Percentiles rank a stretch among this genome's conserved stretches.
Evolutionary conservation across 2,329 filamentous ascomycete genomes (phyloP).

Genomic region (Chaetomiaceae sp.): DNA sequence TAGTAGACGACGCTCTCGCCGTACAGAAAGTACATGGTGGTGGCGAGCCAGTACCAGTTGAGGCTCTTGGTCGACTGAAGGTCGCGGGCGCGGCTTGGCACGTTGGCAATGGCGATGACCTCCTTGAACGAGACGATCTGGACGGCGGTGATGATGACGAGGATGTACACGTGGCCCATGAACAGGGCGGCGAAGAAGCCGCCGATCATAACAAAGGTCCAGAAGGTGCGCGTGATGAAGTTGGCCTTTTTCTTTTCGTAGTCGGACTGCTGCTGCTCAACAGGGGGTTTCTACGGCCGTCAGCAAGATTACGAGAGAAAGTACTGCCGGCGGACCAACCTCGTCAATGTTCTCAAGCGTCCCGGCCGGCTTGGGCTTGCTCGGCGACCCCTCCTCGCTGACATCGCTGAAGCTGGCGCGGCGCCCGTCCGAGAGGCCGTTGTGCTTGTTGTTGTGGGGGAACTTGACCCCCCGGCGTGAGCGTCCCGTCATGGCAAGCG

Average conservation of each 20-base stretch:
- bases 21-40: constrained; percentile 98
- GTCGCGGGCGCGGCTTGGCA: constrained; percentile 85
- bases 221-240: constrained; percentile 94
- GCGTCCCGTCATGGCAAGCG: constrained; percentile 31
- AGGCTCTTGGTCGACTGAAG: constrained; percentile 91
- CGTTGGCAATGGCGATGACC: constrained; percentile 95
- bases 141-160: constrained; percentile 84
- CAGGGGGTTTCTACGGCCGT: constrained; percentile 39
- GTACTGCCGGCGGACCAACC: constrained; percentile 20
- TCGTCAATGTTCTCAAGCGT: constrained; percentile 39
- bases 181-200: constrained; percentile 90
- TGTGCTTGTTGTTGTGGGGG: constrained; percentile 37
- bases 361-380: constrained; percentile 22
- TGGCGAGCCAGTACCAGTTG: constrained; percentile 99
- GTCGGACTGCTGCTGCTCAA: constrained; percentile 48
- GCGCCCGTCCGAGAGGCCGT: constrained; percentile 50
- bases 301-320: constrained; percentile 5
- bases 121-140: constrained; percentile 99
- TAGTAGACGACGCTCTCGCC: constrained; percentile 99
- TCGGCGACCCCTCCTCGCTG: constrained; percentile 53
- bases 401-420: constrained; percentile 68
- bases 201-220: constrained; percentile 96
- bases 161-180: constrained; percentile 95
- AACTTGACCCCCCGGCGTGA: constrained; percentile 52
- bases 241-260: constrained; percentile 99